phyloP scores from a whole-genome alignment of 805 yeast genomes.

The Lipomyces japonicus region DNA sequence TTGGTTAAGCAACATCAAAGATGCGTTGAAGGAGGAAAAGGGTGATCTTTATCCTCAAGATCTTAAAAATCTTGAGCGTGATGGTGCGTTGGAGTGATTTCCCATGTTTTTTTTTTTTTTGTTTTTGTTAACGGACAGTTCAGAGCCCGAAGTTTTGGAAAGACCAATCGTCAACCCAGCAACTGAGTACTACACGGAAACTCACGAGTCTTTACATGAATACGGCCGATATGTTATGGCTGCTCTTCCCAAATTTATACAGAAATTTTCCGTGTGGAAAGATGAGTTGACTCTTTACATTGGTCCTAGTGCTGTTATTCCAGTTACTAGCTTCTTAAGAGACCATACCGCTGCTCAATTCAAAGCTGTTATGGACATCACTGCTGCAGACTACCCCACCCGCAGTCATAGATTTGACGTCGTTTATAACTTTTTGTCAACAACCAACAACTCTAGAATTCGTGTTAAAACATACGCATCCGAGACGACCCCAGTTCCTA shows the following conservation, averaged over 20 bases:
- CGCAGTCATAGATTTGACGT: conserved; percentile 83
- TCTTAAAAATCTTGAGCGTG: conserved; percentile 17
- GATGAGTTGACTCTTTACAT: conserved; percentile 75
- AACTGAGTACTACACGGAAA: conserved; percentile 63
- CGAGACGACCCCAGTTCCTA: conserved; percentile 78
- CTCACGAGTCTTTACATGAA: conserved; percentile 26
- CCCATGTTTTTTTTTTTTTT: background rate
- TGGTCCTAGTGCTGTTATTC: conserved; percentile 71
- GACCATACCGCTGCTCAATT: conserved; percentile 79
- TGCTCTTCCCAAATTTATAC: conserved; percentile 74
- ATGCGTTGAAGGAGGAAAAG: conserved; percentile 15
- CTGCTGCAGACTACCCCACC: conserved; percentile 83
- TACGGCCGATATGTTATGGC: conserved; percentile 77
- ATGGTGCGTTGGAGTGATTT: conserved; percentile 6
- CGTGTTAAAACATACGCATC: conserved; percentile 85
- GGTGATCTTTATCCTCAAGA: conserved; percentile 23
- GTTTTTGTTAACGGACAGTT: background rate
- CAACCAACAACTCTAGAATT: conserved; percentile 79
- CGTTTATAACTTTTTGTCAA: conserved; percentile 75
- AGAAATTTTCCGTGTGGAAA: conserved; percentile 85
- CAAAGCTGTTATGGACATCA: conserved; percentile 72
- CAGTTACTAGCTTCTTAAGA: conserved; percentile 64
- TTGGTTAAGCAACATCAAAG: conserved; percentile 15
- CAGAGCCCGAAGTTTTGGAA: conserved; percentile 37
- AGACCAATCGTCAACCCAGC: conserved; percentile 62